Percentiles rank a stretch among this genome's conserved stretches.
Conservation (phyloP, 192 early-diverging fungal genomes). For the Dimargaris xerosporica region DNA sequence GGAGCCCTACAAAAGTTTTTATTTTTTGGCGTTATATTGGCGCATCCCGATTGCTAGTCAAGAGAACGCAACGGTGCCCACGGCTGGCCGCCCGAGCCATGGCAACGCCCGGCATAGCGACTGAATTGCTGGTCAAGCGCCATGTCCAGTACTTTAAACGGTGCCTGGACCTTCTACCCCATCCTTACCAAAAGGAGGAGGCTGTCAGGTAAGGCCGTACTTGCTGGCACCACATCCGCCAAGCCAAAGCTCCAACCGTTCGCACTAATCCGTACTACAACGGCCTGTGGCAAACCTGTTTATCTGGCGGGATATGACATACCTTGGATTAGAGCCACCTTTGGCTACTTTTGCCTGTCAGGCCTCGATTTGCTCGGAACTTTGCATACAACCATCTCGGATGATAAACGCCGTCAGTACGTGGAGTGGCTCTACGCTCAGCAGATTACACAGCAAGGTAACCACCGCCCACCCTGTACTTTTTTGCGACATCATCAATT, state of each 20-base stretch:
- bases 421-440: conserved; percentile 97
- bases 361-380: conserved; percentile 66
- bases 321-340: conserved; percentile 77
- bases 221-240: no score
- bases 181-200: conserved; percentile 50
- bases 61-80: no score
- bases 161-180: conserved; percentile 53
- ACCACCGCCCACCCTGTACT: not conserved
- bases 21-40: no score
- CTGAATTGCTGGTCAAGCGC: not conserved
- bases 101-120: no score
- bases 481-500: not conserved
- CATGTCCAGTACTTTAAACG: conserved; percentile 60
- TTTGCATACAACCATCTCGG: conserved; percentile 36
- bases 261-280: no score
- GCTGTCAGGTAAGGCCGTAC: conserved; percentile 51
- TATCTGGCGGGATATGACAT: no score
- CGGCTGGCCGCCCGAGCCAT: no score
- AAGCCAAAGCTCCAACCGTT: no score
- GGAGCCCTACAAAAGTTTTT: no score
- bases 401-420: conserved; percentile 43
- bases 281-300: no score
- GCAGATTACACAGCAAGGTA: conserved; percentile 41
- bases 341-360: conserved; percentile 67
- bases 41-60: no score